These are phyloP conservation scores for Artemisia argyi DNA, from an alignment of 129 eudicot species.

Conservation along the genomic window DNA sequence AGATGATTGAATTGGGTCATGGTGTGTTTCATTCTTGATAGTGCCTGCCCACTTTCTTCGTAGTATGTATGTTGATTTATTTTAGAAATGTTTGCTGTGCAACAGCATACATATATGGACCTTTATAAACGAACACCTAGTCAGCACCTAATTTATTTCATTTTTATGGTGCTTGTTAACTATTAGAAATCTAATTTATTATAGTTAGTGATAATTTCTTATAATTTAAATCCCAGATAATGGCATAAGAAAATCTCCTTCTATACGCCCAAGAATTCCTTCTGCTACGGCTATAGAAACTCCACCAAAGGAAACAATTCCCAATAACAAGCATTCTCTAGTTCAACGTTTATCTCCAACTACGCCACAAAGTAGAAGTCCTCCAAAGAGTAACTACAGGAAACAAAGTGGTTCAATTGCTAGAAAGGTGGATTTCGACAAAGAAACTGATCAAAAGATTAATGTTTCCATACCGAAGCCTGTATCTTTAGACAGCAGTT, in stretches of 20 bases:
- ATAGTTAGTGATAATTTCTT: neutral
- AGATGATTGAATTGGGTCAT: too few relatives aligned
- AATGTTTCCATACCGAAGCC: constrained; percentile 34
- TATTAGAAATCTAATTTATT: too few relatives aligned
- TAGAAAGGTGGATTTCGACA: constrained; percentile 41
- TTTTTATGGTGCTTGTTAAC: constrained; percentile 3
- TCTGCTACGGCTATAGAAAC: constrained; percentile 31
- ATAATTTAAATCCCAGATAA: constrained; percentile 30
- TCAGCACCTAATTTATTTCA: constrained; percentile 1
- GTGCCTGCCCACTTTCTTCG: too few relatives aligned
- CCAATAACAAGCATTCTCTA: constrained; percentile 41
- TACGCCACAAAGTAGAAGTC: constrained; percentile 41
- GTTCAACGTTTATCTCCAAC: constrained; percentile 41
- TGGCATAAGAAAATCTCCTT: too few relatives aligned
- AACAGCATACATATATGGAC: too few relatives aligned
- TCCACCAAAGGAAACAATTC: constrained; percentile 48
- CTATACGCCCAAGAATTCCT: too few relatives aligned
- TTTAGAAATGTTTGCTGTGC: too few relatives aligned
- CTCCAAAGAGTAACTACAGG: constrained; percentile 35
- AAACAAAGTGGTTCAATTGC: constrained; percentile 38
- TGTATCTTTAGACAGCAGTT: constrained; percentile 22
- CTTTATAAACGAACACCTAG: neutral
- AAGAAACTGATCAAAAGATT: constrained; percentile 32
- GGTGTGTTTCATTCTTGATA: too few relatives aligned
- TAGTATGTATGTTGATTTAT: too few relatives aligned